Evolutionary conservation across 1,284 basidiomycete genomes (phyloP).

Genomic region (Austropuccinia psidii): DNA sequence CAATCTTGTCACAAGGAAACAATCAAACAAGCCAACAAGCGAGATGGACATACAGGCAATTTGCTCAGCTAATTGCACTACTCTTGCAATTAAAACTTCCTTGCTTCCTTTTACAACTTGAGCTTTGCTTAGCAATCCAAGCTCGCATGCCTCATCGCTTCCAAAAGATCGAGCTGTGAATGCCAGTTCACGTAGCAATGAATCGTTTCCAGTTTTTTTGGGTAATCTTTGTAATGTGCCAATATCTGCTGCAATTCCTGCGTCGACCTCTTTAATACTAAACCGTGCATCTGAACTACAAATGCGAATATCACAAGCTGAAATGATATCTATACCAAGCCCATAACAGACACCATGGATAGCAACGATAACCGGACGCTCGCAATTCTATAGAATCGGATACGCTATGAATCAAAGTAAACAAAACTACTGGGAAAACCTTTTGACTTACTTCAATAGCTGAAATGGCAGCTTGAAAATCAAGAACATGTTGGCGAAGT

Average conservation of each 20-base stretch:
- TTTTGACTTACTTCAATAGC: conserved; percentile 31
- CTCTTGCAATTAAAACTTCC: conserved; percentile 51
- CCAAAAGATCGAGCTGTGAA: conserved; percentile 68
- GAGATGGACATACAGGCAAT: conserved; percentile 49
- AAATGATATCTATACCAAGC: conserved; percentile 64
- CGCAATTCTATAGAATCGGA: conserved; percentile 63
- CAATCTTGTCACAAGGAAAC: conserved; percentile 48
- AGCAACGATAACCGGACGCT: conserved; percentile 76
- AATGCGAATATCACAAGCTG: conserved; percentile 73
- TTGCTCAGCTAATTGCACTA: neutral
- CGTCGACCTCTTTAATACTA: conserved; percentile 81
- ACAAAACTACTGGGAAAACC: no score
- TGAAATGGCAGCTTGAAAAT: conserved; percentile 45
- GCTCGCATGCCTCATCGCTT: conserved; percentile 60
- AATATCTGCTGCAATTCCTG: conserved; percentile 82
- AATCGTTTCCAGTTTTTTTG: conserved; percentile 70
- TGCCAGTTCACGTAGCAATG: conserved; percentile 68
- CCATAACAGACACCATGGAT: conserved; percentile 69
- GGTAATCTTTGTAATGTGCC: conserved; percentile 79
- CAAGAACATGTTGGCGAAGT: conserved; percentile 43
- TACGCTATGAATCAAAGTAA: neutral
- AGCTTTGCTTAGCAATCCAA: conserved; percentile 63
- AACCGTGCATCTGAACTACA: conserved; percentile 60
- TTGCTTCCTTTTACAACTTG: conserved; percentile 62
- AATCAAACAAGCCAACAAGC: conserved; percentile 62